Percentiles rank a stretch among this genome's conserved stretches.
These are phyloP conservation scores for Lactarius sanguifluus DNA, from an alignment of 768 basidiomycete species.

Conservation along the genomic window DNA sequence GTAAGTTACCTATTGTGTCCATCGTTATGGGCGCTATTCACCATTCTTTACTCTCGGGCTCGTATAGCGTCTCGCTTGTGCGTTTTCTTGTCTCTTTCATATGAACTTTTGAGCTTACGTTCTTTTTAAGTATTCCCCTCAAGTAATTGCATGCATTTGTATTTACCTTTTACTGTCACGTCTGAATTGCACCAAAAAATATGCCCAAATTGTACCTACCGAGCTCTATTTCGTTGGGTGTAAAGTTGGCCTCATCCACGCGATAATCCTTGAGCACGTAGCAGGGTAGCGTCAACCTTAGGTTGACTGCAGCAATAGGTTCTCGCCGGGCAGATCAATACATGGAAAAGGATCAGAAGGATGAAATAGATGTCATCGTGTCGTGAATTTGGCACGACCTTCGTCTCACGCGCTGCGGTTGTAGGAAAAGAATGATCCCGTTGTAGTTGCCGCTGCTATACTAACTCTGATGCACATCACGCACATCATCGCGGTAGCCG, in stretches of 20 bases:
- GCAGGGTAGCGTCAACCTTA: neutral
- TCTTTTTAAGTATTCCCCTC: conserved; percentile 75
- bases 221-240: neutral
- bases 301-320: neutral
- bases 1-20: conserved; percentile 45
- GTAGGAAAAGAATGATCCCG: neutral
- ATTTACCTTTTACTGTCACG: conserved; percentile 34
- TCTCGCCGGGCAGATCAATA: neutral
- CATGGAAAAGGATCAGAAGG: neutral
- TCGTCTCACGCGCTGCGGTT: neutral
- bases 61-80: conserved; percentile 71
- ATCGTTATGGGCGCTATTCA: conserved; percentile 13
- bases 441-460: neutral
- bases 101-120: conserved; percentile 23
- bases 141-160: conserved; percentile 60
- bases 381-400: neutral
- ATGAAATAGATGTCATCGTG: neutral
- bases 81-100: conserved; percentile 34
- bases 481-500: neutral
- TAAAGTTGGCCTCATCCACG: neutral
- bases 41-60: conserved; percentile 9
- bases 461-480: neutral
- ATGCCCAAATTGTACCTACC: conserved; percentile 33
- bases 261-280: neutral
- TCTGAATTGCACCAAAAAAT: conserved; percentile 35